Evolutionary conservation across 2,329 filamentous ascomycete species (phyloP).

Genomic region (Atkinsonella hypoxylon): DNA sequence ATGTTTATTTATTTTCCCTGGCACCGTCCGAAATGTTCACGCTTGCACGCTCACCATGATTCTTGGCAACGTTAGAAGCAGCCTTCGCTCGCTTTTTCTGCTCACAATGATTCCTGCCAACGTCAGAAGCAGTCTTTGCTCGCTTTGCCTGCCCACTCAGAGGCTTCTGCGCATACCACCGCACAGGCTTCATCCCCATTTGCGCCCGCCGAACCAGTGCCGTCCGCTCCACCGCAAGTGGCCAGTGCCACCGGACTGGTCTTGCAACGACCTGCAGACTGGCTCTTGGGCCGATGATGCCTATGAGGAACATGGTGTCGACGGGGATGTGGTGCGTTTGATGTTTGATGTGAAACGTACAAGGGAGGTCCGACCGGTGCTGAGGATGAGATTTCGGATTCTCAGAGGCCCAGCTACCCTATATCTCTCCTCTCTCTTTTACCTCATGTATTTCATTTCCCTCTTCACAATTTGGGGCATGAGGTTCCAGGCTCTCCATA

Average conservation of each 20-base stretch:
- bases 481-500: no score
- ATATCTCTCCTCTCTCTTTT: no score
- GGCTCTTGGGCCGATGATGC: not conserved
- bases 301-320: not conserved
- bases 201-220: not conserved
- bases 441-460: no score
- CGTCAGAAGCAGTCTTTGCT: slow-evolving; percentile 14
- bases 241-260: not conserved
- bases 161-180: not conserved
- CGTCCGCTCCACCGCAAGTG: not conserved
- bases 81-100: slow-evolving; percentile 14
- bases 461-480: no score
- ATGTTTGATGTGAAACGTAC: not conserved
- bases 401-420: no score
- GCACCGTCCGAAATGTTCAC: not conserved
- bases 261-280: not conserved
- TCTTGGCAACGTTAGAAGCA: slow-evolving; percentile 12
- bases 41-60: slow-evolving; percentile 9
- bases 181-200: not conserved
- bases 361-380: not conserved
- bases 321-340: not conserved
- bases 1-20: no score
- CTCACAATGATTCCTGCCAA: slow-evolving; percentile 8
- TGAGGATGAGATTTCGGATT: not conserved
- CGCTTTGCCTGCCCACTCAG: slow-evolving; percentile 7